Evolutionary conservation across 2,329 filamentous ascomycete genomes (phyloP), one percentile per base, ranked within the genome.

Genomic region (Alternaria sp.): DNA sequence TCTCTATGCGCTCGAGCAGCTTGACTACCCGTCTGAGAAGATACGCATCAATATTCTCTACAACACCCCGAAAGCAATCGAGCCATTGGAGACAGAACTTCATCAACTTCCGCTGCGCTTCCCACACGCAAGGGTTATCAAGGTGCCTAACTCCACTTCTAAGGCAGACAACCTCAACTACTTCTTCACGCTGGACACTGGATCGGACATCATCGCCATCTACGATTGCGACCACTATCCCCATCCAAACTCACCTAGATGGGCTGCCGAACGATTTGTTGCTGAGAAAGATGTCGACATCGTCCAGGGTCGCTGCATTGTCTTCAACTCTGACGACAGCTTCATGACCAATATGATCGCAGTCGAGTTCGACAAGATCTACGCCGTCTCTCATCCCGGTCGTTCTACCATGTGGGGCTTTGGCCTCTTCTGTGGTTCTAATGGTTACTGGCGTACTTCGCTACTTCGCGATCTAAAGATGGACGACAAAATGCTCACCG

Each of bases 321-420:
- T 83, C 31, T 81, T 82, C 72, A 83, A 83, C 65, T 75, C 81
- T 5, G 72, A 73, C 11, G 78, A 80, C 4, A 78, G 72, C 4
- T 76, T 81, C 62, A 72, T 81, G 41, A 78, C 81, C 1, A 78
- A 74, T 45, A 80, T 83, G 79, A 82, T 83, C 14, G 76, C 79
- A 2, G 78, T 83, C 33, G 81, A 83, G 60, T 83, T 83, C 55
- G 81, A 83, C 68, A 83, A 83, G 67, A 83, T 83, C 58, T 83
- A 83, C 62, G 81, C 81, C 2, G 81, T 82, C 10, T 82, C 81
- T 10, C 81, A 83, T 61, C 81, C 81, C 2, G 81, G 81, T 5
- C 77, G 81, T 9, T 77, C 80, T 9, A 74, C 77, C 5, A 79
- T 83, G 74, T 83, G 78, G 68, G 78, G 77, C 4, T 83, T 83